Conservation (phyloP, 805 yeast species). For the Isabelozyma rhagii region DNA sequence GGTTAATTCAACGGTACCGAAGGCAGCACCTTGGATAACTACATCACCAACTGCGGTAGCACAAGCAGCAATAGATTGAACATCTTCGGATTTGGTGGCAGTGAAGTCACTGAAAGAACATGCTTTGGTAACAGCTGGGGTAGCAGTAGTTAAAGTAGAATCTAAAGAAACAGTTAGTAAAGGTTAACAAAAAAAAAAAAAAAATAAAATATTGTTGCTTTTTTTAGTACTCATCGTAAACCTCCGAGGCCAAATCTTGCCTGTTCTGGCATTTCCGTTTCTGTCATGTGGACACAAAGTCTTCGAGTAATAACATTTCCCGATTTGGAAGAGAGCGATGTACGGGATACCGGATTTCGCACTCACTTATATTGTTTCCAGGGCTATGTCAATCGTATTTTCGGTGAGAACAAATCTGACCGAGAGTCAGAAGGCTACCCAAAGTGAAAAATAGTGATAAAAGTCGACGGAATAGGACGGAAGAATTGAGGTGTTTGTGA, state of each 20-base stretch:
- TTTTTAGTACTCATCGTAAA: background rate
- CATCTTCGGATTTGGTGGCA: slow-evolving; percentile 76
- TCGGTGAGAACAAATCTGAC: background rate
- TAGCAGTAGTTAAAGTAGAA: slow-evolving; percentile 47
- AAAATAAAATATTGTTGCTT: background rate
- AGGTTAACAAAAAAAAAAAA: background rate
- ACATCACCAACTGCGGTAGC: slow-evolving; percentile 78
- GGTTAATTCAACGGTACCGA: slow-evolving; percentile 64
- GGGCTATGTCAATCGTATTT: background rate
- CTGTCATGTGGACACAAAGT: background rate
- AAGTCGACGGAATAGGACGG: background rate
- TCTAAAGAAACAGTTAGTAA: slow-evolving; percentile 18
- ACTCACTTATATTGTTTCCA: no score
- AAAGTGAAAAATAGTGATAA: background rate
- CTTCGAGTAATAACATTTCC: background rate
- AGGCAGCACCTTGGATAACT: slow-evolving; percentile 55
- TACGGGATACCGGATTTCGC: background rate
- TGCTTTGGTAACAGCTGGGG: slow-evolving; percentile 55
- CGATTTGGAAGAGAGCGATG: background rate
- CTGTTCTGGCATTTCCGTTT: background rate
- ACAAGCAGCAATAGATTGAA: slow-evolving; percentile 74
- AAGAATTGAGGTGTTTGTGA: no score
- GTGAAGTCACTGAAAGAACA: slow-evolving; percentile 67
- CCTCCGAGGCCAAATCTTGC: background rate
- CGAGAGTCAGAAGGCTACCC: background rate